Base-by-base conservation (phyloP, 1,139 yeast genomes). In the Blastobotrys arbuscula region DNA sequence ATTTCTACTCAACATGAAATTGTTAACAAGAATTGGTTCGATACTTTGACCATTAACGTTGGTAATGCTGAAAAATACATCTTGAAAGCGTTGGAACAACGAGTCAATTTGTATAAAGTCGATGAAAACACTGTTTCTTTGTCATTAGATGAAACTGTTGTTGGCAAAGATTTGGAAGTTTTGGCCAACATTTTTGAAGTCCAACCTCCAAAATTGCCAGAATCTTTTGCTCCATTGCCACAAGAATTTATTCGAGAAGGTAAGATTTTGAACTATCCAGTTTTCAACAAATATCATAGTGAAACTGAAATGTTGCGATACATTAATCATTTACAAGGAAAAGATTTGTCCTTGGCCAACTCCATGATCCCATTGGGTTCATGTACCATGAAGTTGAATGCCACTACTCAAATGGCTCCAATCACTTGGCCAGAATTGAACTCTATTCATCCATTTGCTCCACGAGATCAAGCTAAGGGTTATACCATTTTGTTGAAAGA, bases 281-380 rank as follows among this genome's bases (percentile, higher is more conserved):
- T 89, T 10, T 92, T 92, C 78, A 82, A 87, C 71, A 71, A 79
- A 33, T 83, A 92, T 68, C 97, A 88, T 65, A 84, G 96, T 2
- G 98, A 92, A 71, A 92, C 98, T 26, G 82, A 96, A 50, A 83
- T 92, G 84, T 77, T 92, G 59, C 80, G 98, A 66, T 92, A 92
- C 71, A 74, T 92, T 61, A 94, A 88, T 65, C 77, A 79, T 55
- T 74, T 92, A 53, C 97, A 92, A 70, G 74, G 82, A 52, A 88
- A 85, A 70, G 98, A 92, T 70, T 74, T 92, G 56, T 90, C 97
- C 0, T 75, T 92, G 55, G 96, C 97, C 24, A 86, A 89, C 65
- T 86, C 97, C 13, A 92, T 92, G 98, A 92, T 92, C 55, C 95
- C 97, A 38, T 77, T 92, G 56, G 98, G 98, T 33, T 88, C 96